These are phyloP conservation scores for Aphanocladium album DNA, from an alignment of 2,329 filamentous ascomycete genomes.

Conservation along the genomic window DNA sequence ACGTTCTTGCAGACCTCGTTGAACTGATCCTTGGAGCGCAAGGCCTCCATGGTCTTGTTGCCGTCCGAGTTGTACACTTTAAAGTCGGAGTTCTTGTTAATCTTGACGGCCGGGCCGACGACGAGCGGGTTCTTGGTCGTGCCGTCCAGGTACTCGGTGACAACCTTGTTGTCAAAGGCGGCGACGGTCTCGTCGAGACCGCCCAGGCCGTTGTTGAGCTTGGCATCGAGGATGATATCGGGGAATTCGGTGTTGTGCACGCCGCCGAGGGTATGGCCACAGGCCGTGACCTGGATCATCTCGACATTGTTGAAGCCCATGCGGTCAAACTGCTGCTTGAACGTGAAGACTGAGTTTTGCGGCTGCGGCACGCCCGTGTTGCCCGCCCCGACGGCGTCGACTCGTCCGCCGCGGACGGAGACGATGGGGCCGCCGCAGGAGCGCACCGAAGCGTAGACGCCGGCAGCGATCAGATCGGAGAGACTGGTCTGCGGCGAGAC, in stretches of 20 bases:
- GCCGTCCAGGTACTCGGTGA: conserved; percentile 51
- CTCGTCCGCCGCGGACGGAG: conserved; percentile 47
- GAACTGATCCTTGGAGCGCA: conserved; percentile 43
- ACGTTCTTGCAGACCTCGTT: conserved; percentile 43
- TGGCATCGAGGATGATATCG: conserved; percentile 43
- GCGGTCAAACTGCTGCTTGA: conserved; percentile 50
- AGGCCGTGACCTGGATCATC: conserved; percentile 57
- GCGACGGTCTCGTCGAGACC: conserved; percentile 44
- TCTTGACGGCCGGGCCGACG: conserved; percentile 41
- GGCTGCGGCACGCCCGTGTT: conserved; percentile 50
- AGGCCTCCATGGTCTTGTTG: conserved; percentile 48
- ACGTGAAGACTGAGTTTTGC: conserved; percentile 47
- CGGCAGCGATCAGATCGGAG: conserved; percentile 54
- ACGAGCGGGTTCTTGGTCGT: conserved; percentile 52
- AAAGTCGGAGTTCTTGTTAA: conserved; percentile 48
- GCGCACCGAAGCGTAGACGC: conserved; percentile 53
- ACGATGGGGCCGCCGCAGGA: conserved; percentile 54
- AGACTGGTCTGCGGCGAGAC: conserved; percentile 47
- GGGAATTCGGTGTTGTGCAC: conserved; percentile 53
- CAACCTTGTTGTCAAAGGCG: conserved; percentile 52
- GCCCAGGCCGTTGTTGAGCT: conserved; percentile 37
- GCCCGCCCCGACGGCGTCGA: conserved; percentile 47
- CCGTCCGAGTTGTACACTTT: conserved; percentile 51
- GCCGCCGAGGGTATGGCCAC: conserved; percentile 57
- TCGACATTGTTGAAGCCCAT: conserved; percentile 53